Conservation (phyloP, 805 yeast genomes). For the Naumovozyma baii region DNA sequence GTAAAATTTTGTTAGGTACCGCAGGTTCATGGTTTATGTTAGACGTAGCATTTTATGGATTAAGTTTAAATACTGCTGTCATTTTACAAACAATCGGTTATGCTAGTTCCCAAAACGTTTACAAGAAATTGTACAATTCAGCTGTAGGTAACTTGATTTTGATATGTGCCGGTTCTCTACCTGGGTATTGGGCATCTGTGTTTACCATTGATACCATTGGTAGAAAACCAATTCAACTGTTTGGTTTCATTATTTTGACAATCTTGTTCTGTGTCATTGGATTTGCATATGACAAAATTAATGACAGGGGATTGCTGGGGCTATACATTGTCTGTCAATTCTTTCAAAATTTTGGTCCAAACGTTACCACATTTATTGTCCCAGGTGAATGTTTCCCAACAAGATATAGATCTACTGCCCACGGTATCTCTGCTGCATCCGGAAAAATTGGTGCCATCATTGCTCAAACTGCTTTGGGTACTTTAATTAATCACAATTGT, state of each 20-base stretch:
- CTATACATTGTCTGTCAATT: slow-evolving; percentile 74
- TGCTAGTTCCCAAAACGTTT: slow-evolving; percentile 62
- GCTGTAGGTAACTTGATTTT: slow-evolving; percentile 90
- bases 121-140: slow-evolving; percentile 58
- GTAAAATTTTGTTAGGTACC: slow-evolving; percentile 76
- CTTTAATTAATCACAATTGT: slow-evolving; percentile 72
- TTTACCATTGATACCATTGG: slow-evolving; percentile 75
- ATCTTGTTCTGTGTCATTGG: slow-evolving; percentile 70
- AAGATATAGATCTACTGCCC: slow-evolving; percentile 91
- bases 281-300: slow-evolving; percentile 66
- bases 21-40: slow-evolving; percentile 87
- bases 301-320: slow-evolving; percentile 60
- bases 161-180: slow-evolving; percentile 90
- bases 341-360: slow-evolving; percentile 89
- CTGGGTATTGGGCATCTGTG: slow-evolving; percentile 84
- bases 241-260: slow-evolving; percentile 67
- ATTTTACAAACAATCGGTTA: slow-evolving; percentile 79
- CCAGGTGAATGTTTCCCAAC: slow-evolving; percentile 94
- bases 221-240: slow-evolving; percentile 72
- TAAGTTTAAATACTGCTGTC: slow-evolving; percentile 70
- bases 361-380: slow-evolving; percentile 80
- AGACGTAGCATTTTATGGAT: slow-evolving; percentile 87
- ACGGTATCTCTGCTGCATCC: slow-evolving; percentile 85
- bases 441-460: slow-evolving; percentile 91
- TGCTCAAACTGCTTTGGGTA: slow-evolving; percentile 83